These are phyloP conservation scores for Colletotrichum sublineola DNA, from an alignment of 2,329 filamentous ascomycete species.

Conservation along the genomic window DNA sequence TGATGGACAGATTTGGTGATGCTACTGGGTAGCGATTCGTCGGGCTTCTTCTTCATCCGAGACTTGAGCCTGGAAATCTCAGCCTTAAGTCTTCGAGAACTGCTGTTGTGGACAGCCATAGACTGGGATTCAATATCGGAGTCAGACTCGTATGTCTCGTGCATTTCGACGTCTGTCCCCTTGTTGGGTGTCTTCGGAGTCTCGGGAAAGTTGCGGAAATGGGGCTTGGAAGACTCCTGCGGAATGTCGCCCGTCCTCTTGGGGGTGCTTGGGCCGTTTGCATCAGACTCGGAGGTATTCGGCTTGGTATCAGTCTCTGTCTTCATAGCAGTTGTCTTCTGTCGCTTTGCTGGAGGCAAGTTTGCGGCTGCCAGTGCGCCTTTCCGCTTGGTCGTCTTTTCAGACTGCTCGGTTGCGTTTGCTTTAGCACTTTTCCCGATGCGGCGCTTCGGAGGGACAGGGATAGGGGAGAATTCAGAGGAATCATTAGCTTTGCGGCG, in stretches of 20 bases:
- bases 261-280: neutral
- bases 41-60: neutral
- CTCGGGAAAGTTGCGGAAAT: neutral
- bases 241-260: no score
- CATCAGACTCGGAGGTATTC: neutral
- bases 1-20: rapidly evolving
- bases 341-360: neutral
- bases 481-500: no score
- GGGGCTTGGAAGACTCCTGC: neutral
- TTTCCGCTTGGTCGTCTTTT: neutral
- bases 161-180: neutral
- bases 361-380: no score
- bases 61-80: neutral
- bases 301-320: neutral
- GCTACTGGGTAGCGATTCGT: rapidly evolving
- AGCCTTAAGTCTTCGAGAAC: neutral
- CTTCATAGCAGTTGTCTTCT: neutral
- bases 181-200: neutral
- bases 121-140: neutral
- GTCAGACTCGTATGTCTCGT: neutral
- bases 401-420: neutral
- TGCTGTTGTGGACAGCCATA: neutral
- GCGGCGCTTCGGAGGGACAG: no score
- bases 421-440: no score
- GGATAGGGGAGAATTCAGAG: no score